Base-by-base conservation (phyloP, 2,329 filamentous ascomycete species). In the Eutypa lata region DNA sequence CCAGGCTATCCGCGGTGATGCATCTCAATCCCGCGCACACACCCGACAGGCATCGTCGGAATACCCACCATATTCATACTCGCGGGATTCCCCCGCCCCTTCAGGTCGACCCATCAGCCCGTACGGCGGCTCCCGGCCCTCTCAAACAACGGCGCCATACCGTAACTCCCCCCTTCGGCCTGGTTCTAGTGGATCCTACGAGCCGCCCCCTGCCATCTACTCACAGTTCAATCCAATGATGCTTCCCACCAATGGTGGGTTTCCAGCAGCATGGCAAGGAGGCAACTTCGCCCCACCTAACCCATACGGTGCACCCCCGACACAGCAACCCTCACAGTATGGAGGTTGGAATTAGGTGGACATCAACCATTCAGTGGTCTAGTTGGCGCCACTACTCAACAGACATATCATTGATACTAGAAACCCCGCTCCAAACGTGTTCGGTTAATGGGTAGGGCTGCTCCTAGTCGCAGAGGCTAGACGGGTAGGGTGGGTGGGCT, bases 81-180 rank as follows among this genome's bases (percentile, higher is more conserved):
- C 58, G 3, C 64, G 62, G 44, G 57, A 68, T 40, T 64, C 68
- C 10, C 60, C 64, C 47, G 57, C 61, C 26, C 51, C 65, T 8
- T 58, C 59, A 31, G 68, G 64, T 21, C 69, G 79, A 37, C 76
- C 77, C 2, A 60, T 72, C 11, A 80, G 79, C 58, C 79, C 80
- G 0, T 82, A 77, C 52, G 73, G 72, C 18, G 66, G 66, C 16
- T 62, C 61, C 22, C 66, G 67, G 22, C 59, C 76, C 28, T 63
- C 70, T 19, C 69, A 73, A 45, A 66, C 69, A 28, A 62, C 72
- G 38, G 70, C 69, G 7, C 72, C 72, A 2, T 82, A 82, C 65
- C 73, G 78, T 52, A 80, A 77, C 62, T 80, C 77, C 1, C 76
- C 79, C 4, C 68, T 81, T 50, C 74, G 80, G 13, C 76, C 79